phyloP scores from a whole-genome alignment of 306 rosid species.

The Cicer yamashitae region DNA sequence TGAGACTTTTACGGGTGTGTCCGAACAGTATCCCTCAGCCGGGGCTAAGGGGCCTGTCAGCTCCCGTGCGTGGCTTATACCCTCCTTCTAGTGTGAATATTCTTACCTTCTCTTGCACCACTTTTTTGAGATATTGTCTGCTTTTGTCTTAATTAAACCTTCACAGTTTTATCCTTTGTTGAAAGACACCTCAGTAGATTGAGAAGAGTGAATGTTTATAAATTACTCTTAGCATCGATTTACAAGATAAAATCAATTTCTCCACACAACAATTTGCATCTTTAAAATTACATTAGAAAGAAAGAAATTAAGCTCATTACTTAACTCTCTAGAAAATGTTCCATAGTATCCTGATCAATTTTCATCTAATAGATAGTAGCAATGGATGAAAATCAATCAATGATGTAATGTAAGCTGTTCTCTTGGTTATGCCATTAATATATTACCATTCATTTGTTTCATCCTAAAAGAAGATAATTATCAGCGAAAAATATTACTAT shows the following conservation, averaged over 20 bases:
- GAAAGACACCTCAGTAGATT: too few relatives aligned
- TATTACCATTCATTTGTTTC: conserved; percentile 9
- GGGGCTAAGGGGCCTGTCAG: too few relatives aligned
- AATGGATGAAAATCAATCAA: not conserved
- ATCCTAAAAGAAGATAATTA: conserved; percentile 12
- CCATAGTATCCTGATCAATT: conserved; percentile 8
- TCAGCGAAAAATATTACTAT: conserved; percentile 3
- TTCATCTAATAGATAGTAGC: not conserved
- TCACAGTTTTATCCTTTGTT: too few relatives aligned
- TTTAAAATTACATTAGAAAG: not conserved
- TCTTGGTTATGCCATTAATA: not conserved
- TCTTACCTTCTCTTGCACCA: too few relatives aligned
- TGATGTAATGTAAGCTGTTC: not conserved
- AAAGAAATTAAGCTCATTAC: conserved; percentile 7
- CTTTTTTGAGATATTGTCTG: too few relatives aligned
- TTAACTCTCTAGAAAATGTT: not conserved
- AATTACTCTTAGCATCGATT: too few relatives aligned
- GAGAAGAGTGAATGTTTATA: too few relatives aligned
- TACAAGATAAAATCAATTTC: not conserved
- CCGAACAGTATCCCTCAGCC: too few relatives aligned
- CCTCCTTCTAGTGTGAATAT: too few relatives aligned
- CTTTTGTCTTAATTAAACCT: too few relatives aligned
- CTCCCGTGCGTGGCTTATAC: too few relatives aligned
- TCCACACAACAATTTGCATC: conserved; percentile 5
- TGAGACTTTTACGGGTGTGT: too few relatives aligned